Percentiles rank a stretch among this genome's conserved stretches.
Evolutionary conservation across 768 basidiomycete genomes (phyloP).

Genomic region (Auriculariales sp.): DNA sequence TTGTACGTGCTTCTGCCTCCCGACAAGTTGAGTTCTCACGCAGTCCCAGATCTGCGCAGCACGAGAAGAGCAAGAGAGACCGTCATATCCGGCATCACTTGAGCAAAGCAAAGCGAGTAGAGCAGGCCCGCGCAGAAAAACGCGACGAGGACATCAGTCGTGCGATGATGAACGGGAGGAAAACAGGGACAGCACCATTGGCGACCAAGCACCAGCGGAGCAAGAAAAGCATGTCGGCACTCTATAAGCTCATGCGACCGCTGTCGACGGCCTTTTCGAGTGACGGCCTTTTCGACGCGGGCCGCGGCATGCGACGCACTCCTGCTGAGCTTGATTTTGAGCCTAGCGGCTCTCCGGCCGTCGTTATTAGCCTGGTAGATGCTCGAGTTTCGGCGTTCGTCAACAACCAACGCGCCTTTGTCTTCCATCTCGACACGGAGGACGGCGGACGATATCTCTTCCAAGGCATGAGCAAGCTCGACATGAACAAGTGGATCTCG

Average conservation of each 20-base stretch:
- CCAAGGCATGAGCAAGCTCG: constrained; percentile 54
- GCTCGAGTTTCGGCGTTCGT: constrained; percentile 55
- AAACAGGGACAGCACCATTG: constrained; percentile 23
- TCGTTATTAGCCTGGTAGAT: constrained; percentile 62
- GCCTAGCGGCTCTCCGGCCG: constrained; percentile 55
- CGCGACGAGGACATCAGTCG: constrained; percentile 62
- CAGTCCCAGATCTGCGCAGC: constrained; percentile 27
- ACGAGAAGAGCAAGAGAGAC: constrained; percentile 75
- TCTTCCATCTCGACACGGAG: constrained; percentile 72
- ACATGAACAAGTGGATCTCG: constrained; percentile 67
- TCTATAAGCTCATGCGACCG: constrained; percentile 78
- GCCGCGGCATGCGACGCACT: constrained; percentile 33
- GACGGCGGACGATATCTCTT: constrained; percentile 75
- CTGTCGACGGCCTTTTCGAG: constrained; percentile 75
- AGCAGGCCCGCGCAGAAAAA: constrained; percentile 57
- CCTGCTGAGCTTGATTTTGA: constrained; percentile 63
- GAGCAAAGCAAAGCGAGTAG: constrained; percentile 60
- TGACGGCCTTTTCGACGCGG: constrained; percentile 31
- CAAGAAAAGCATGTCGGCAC: constrained; percentile 76
- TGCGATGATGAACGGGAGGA: constrained; percentile 48
- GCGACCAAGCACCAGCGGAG: constrained; percentile 62
- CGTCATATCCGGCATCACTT: constrained; percentile 51
- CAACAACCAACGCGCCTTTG: constrained; percentile 72
- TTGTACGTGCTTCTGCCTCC: constrained; percentile 15
- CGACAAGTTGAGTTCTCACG: neutral